phyloP scores from a whole-genome alignment of 2,329 filamentous ascomycete genomes.

The Beauveria scarabaeidicola region DNA sequence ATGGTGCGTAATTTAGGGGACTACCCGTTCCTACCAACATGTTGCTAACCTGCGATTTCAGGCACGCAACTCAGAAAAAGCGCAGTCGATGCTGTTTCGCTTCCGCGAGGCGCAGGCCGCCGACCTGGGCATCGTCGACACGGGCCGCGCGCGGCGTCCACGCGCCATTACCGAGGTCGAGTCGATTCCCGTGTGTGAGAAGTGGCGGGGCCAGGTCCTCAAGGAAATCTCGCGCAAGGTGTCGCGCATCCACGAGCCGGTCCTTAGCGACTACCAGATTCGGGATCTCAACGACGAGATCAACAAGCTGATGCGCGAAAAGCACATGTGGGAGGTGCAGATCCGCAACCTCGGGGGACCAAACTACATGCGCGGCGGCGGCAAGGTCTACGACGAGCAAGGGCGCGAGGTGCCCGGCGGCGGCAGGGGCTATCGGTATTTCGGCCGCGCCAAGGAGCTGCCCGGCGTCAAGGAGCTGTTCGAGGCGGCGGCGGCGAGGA shows the following conservation, averaged over 20 bases:
- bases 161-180: constrained; percentile 84
- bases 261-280: constrained; percentile 93
- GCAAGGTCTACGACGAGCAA: constrained; percentile 63
- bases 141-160: constrained; percentile 78
- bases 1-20: neutral
- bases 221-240: constrained; percentile 97
- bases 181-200: constrained; percentile 80
- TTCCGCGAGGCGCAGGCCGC: constrained; percentile 96
- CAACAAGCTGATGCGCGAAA: constrained; percentile 98
- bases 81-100: constrained; percentile 99
- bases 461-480: constrained; percentile 96
- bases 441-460: constrained; percentile 79
- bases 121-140: constrained; percentile 92
- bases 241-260: constrained; percentile 84
- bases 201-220: constrained; percentile 95
- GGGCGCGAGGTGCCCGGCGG: constrained; percentile 63
- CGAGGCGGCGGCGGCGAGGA: constrained; percentile 59
- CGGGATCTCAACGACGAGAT: constrained; percentile 98
- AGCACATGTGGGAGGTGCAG: constrained; percentile 98
- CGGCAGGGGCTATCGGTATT: constrained; percentile 90
- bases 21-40: neutral
- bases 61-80: constrained; percentile 97
- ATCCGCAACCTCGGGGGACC: constrained; percentile 93
- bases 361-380: constrained; percentile 80
- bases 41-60: constrained; percentile 26